A percentile compares a stretch with the other conserved stretches of the same genome.
Conservation (phyloP, 495 filamentous ascomycete species). For the Friedmanniomyces simplex region DNA sequence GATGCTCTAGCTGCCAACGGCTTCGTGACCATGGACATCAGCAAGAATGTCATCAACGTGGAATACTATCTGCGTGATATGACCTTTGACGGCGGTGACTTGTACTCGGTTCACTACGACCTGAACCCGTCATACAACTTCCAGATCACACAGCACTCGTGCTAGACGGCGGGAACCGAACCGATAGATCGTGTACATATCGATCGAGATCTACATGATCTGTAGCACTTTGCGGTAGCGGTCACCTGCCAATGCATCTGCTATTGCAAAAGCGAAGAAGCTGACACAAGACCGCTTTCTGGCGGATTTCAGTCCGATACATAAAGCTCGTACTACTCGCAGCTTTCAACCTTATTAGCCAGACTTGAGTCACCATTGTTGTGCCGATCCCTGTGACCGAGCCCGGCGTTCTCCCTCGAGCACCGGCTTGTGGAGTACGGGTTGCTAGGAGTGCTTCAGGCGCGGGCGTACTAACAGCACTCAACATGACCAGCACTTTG, state of each 20-base stretch:
- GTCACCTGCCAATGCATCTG: neutral
- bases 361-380: too few relatives aligned
- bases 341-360: too few relatives aligned
- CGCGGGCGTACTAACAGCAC: too few relatives aligned
- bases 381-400: too few relatives aligned
- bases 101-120: neutral
- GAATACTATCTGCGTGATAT: conserved; percentile 4
- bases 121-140: conserved; percentile 1
- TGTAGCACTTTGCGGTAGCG: neutral
- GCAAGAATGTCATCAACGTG: conserved; percentile 1
- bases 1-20: neutral
- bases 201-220: neutral
- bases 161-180: neutral
- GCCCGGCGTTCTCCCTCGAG: too few relatives aligned
- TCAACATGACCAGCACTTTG: too few relatives aligned
- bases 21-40: conserved; percentile 3
- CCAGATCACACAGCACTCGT: conserved; percentile 1
- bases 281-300: too few relatives aligned
- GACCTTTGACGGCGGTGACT: conserved; percentile 1
- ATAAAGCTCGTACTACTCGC: neutral
- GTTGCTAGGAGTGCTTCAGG: too few relatives aligned
- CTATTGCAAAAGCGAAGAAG: neutral
- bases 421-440: too few relatives aligned
- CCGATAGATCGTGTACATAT: neutral
- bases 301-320: neutral